Percentiles rank a stretch among this genome's conserved stretches.
Evolutionary conservation across 768 basidiomycete genomes (phyloP).

Genomic region (Boletus rufocinnamomeus): DNA sequence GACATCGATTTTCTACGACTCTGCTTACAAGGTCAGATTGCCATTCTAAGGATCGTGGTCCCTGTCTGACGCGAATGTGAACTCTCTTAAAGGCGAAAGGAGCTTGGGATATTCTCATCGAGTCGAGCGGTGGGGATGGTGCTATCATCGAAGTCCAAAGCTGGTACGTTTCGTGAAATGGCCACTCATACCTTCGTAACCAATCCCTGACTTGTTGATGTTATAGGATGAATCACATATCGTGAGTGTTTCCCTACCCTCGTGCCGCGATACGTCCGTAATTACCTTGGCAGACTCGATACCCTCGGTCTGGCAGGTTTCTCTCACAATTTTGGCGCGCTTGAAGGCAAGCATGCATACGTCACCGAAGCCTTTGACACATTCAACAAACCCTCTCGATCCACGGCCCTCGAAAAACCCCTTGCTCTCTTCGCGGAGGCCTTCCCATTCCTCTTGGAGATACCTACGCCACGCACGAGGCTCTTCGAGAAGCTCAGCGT

Average conservation of each 20-base stretch:
- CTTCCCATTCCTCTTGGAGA: conserved; percentile 37
- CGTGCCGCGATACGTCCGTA: background rate
- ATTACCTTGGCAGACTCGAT: background rate
- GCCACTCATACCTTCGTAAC: background rate
- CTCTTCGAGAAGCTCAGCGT: conserved; percentile 31
- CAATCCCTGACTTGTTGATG: background rate
- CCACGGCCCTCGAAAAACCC: conserved; percentile 28
- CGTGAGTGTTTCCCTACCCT: background rate
- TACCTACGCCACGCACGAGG: conserved; percentile 39
- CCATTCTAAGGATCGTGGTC: too few species aligned
- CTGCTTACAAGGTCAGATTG: conserved; percentile 23
- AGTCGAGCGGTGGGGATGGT: conserved; percentile 13
- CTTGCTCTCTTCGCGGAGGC: conserved; percentile 38
- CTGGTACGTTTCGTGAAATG: conserved; percentile 22
- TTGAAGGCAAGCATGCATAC: conserved; percentile 47
- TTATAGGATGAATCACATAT: background rate
- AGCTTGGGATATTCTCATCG: conserved; percentile 31
- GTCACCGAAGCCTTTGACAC: conserved; percentile 45
- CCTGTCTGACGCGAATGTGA: background rate
- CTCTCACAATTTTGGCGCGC: conserved; percentile 50
- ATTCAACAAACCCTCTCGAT: conserved; percentile 24
- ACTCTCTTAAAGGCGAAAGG: background rate
- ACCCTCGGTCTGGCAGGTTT: background rate
- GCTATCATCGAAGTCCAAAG: conserved; percentile 39
- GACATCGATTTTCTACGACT: conserved; percentile 42